Evolutionary conservation across 1,284 basidiomycete genomes (phyloP), one percentile per base, ranked within the genome.

Genomic region (Irpex rosettiformis): DNA sequence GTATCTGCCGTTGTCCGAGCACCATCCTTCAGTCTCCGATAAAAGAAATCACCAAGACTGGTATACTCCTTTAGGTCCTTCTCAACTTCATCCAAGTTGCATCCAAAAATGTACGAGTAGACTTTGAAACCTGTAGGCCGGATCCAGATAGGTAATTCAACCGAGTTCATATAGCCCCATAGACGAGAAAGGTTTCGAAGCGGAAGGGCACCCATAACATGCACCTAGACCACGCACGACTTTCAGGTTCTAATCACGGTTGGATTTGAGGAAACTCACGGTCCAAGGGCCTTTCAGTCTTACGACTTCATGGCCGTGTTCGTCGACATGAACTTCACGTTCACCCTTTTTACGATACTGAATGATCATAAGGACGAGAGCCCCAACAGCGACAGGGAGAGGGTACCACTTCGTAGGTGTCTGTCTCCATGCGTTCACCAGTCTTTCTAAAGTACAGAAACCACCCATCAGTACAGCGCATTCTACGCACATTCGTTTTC

Each of bases 361-460:
- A 24, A 97, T 80, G 52, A 84, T 85, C 60, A 95, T 85, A 48
- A 97, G 86, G 24, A 96, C 81, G 27, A 96, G 81, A 1, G 93
- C 94, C 42, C 95, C 95, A 30, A 97, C 88, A 13, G 93, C 92
- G 60, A 98, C 77, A 13, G 96, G 96, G 48, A 99, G 84, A 7
- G 96, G 96, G 66, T 95, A 96, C 96, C 96, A 99, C 73, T 88
- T 92, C 55, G 91, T 94, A 1, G 93, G 94, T 0, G 96, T 97
- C 64, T 88, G 80, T 2, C 81, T 85, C 94, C 95, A 97, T 24
- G 93, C 94, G 62, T 84, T 71, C 43, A 75, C 73, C 8, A 88
- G 72, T 33, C 81, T 74, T 62, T 73, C 81, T 79, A 25, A 13
- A 33, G 52, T 22, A 54, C 52, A 22, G 33, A 52, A 47, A 47